Evolutionary conservation across 2,329 filamentous ascomycete genomes (phyloP), one percentile per base, ranked within the genome.

Genomic region (Teratosphaeria epicoccoides): DNA sequence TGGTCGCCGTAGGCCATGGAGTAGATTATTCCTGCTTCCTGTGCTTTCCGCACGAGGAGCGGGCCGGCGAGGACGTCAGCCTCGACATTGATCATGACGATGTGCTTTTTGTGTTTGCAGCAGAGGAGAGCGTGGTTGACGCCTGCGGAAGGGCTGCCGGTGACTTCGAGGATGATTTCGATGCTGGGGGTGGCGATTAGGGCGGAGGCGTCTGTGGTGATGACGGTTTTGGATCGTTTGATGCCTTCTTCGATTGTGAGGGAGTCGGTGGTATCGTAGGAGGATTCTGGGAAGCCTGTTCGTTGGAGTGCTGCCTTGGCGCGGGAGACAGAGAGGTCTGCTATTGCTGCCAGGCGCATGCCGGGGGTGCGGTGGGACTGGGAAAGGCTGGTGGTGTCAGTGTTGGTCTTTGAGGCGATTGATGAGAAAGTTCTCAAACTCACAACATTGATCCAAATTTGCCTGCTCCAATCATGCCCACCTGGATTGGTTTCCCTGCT

Each of bases 71-170:
- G 63, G 1, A 73, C 69, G 56, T 75, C 70, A 24, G 70, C 71
- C 59, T 74, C 71, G 24, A 73, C 72, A 50, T 73, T 74, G 58
- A 74, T 70, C 71, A 74, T 73, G 24, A 74, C 71, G 47, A 75
- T 73, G 59, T 74, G 72, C 60, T 73, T 74, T 61, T 73, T 71
- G 60, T 73, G 68, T 55, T 75, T 70, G 53, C 70, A 75, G 60
- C 70, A 73, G 9, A 71, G 59, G 0, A 75, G 55, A 3, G 69
- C 70, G 54, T 75, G 71, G 2, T 65, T 63, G 40, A 76, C 69
- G 12, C 72, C 72, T 3, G 70, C 72, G 4, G 70, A 67, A 4
- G 70, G 70, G 55, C 69, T 73, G 2, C 70, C 72, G 0, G 71
- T 73, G 7, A 73, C 66, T 58, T 74, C 71, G 6, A 75, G 64